Base-by-base conservation (phyloP, 306 rosid species). In the Herpetospermum pedunculosum region DNA sequence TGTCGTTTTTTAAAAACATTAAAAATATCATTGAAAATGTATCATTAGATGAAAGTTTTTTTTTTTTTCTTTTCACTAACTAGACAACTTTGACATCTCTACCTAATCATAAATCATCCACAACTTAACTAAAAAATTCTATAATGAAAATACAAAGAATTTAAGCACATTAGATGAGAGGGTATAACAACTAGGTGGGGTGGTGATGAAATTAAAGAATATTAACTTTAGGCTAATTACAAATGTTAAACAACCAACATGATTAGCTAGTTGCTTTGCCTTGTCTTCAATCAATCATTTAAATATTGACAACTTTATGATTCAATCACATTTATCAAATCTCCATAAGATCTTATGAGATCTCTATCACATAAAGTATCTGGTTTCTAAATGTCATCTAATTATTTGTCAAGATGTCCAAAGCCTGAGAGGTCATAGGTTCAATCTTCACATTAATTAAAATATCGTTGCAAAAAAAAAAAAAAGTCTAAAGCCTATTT, bases 211-310 rank as follows among this genome's bases (percentile, higher is more conserved):
- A 32, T 4, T 16, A 55, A 14, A 65, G 72, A 64, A 12, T 37
- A 46, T 65, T 4, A 37, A 65, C 4, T 65, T 38, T 21, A 10
- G 19, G 71, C 2, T 65, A 65, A 65, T 65, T 11, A 64, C 4
- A 64, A 37, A 65, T 38, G 49, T 21, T 19, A 65, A 72, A 78
- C 77, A 40, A 48, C 47, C 52, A 60, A 78, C 77, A 78, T 12
- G 77, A 72, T 78, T 72, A 60, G 77, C 55, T 47, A 72, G 63
- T 44, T 44, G 41, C 72, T 8, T 6, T 57, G 62, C 80, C 49
- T 34, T 78, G 81, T 60, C 65, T 75, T 26, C 34, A 72, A 72
- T 48, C 49, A 60, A 47, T 38, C 77, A 48, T 71, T 47, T 70
- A 71, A 71, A 34, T 72, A 50, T 8, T 26, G 21, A 18, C n/a